Evolutionary conservation across 1,139 yeast genomes (phyloP).

Genomic region (Lodderomyces metapsilosis): DNA sequence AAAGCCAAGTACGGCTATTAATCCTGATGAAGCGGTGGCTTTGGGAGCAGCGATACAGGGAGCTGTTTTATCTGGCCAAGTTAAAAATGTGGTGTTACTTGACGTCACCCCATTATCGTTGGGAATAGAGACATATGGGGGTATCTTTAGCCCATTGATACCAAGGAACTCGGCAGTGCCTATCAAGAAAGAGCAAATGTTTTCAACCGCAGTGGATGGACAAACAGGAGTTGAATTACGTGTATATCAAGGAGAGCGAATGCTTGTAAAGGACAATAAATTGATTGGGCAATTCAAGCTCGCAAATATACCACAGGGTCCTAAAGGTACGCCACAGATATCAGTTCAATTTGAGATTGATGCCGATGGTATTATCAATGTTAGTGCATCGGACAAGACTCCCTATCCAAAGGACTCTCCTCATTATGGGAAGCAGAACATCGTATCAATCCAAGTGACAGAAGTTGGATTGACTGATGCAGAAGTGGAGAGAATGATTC

Average conservation of each 20-base stretch:
- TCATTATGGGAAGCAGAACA: conserved; percentile 30
- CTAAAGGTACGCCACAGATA: conserved; percentile 78
- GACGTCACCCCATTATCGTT: conserved; percentile 79
- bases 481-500: conserved; percentile 57
- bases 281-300: conserved; percentile 70
- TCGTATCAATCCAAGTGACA: conserved; percentile 64
- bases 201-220: conserved; percentile 83
- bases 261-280: conserved; percentile 70
- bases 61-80: conserved; percentile 69
- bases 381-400: conserved; percentile 66
- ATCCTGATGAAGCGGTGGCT: conserved; percentile 86
- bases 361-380: conserved; percentile 81
- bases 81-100: conserved; percentile 65
- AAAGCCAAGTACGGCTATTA: conserved; percentile 62
- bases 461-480: conserved; percentile 66
- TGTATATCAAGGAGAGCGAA: conserved; percentile 78
- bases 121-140: conserved; percentile 83
- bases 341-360: conserved; percentile 73
- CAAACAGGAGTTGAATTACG: conserved; percentile 78
- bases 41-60: conserved; percentile 86
- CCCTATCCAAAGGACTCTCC: conserved; percentile 40
- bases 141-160: conserved; percentile 72
- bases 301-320: conserved; percentile 64
- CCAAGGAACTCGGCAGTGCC: conserved; percentile 79
- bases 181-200: conserved; percentile 65